These are phyloP conservation scores for Scedosporium minutisporum DNA, from an alignment of 2,329 filamentous ascomycete genomes.

Conservation along the genomic window DNA sequence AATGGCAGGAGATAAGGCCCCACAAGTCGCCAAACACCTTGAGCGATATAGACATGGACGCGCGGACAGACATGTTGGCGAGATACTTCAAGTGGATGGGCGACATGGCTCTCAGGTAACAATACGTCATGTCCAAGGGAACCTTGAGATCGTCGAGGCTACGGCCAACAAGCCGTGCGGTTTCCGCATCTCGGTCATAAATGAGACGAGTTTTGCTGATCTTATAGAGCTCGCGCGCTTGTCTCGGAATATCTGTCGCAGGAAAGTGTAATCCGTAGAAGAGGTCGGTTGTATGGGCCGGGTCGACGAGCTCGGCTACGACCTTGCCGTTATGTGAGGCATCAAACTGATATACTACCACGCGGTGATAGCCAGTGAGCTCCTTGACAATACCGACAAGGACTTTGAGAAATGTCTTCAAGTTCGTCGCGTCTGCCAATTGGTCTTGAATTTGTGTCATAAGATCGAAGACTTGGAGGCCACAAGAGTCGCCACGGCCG, in stretches of 20 bases:
- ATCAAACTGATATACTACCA: conserved; percentile 92
- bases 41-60: conserved; percentile 90
- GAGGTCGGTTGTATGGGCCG: conserved; percentile 66
- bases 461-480: conserved; percentile 86
- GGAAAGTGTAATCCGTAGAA: conserved; percentile 86
- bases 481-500: conserved; percentile 65
- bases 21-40: conserved; percentile 78
- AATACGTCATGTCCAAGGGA: conserved; percentile 74
- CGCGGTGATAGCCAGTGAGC: conserved; percentile 79
- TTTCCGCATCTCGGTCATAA: conserved; percentile 74
- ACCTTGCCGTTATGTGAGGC: conserved; percentile 73
- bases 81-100: conserved; percentile 85
- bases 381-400: conserved; percentile 82
- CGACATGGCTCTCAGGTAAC: conserved; percentile 81
- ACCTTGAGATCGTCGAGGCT: conserved; percentile 61
- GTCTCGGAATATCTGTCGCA: conserved; percentile 75
- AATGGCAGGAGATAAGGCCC: conserved; percentile 81
- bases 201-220: conserved; percentile 81
- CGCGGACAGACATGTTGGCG: conserved; percentile 80
- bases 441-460: conserved; percentile 90
- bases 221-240: conserved; percentile 81
- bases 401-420: conserved; percentile 69
- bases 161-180: conserved; percentile 72
- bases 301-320: conserved; percentile 79
- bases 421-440: conserved; percentile 58